Evolutionary conservation across 2,329 filamentous ascomycete species (phyloP), one percentile per base, ranked within the genome.

Genomic region (Diaporthe eres): DNA sequence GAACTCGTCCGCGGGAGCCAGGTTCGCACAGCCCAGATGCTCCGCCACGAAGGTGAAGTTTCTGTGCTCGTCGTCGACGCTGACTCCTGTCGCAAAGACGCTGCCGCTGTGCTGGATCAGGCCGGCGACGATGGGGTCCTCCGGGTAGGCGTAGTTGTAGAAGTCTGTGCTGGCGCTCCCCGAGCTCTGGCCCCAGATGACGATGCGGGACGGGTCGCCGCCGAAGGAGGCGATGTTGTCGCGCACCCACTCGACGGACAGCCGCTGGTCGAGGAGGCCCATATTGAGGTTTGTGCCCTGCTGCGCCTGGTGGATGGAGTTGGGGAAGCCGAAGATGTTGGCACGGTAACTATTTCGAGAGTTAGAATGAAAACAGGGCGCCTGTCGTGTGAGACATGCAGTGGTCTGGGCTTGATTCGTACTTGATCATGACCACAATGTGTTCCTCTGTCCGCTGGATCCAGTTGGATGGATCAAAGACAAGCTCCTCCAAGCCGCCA

Each of bases 231-330:
- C 84, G 34, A 90, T 87, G 78, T 90, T 89, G 58, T 86, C 82
- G 6, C 82, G 83, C 0, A 88, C 81, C 89, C 89, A 90, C 79
- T 90, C 86, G 0, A 90, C 78, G 0, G 87, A 88, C 15, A 85
- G 77, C 1, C 89, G 85, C 78, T 91, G 89, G 78, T 92, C 89
- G 7, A 86, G 83, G 7, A 91, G 80, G 1, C 88, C 89, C 2
- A 88, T 79, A 74, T 91, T 91, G 3, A 53, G 12, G n/a, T 28
- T 15, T n/a, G 47, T 51, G 47, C 47, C 19, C 60, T 84, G 81
- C 7, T 79, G 65, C 31, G 61, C 53, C 1, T 82, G 74, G 1
- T 78, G 80, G 10, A 77, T 78, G 8, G 81, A 79, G 74, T 80
- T 81, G 67, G 81, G 81, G 67, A 81, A 81, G 37, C 82, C 81